phyloP scores from a whole-genome alignment of 2,329 filamentous ascomycete genomes.

The Metarhizium album region DNA sequence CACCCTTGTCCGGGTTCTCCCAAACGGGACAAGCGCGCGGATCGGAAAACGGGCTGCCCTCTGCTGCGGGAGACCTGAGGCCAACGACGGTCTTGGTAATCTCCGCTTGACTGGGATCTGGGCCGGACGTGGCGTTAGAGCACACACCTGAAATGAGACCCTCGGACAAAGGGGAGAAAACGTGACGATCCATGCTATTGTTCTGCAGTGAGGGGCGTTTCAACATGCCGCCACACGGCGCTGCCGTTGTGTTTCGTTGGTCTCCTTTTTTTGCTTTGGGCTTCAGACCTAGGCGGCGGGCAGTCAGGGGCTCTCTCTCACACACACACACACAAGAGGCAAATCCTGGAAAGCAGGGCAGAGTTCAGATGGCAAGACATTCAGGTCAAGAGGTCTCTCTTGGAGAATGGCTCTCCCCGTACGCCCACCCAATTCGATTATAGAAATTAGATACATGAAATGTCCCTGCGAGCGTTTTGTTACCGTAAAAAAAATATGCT shows the following conservation, averaged over 20 bases:
- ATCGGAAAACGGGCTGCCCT: no score
- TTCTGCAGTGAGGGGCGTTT: no score
- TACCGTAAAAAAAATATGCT: constrained; percentile 17
- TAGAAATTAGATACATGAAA: constrained; percentile 35
- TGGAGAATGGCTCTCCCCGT: constrained; percentile 9
- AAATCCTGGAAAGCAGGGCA: constrained; percentile 3
- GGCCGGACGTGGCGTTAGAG: background rate
- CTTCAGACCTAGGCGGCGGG: background rate
- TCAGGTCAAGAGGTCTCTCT: constrained; percentile 9
- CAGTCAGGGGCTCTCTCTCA: background rate
- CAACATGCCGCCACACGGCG: no score
- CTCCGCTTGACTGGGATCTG: constrained; percentile 2
- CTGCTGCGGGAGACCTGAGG: no score
- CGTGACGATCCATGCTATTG: background rate
- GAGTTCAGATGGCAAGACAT: constrained; percentile 12
- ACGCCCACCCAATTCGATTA: constrained; percentile 28
- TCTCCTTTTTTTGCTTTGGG: no score
- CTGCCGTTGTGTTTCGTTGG: no score
- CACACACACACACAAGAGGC: background rate
- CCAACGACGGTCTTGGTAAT: background rate
- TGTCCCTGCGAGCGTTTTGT: constrained; percentile 9
- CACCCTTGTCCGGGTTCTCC: no score
- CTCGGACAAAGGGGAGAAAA: no score
- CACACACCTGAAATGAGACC: background rate
- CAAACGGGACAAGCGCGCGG: no score